Evolutionary conservation across 306 rosid species (phyloP), one percentile per base, ranked within the genome.

Genomic region (Potentilla sterilis): DNA sequence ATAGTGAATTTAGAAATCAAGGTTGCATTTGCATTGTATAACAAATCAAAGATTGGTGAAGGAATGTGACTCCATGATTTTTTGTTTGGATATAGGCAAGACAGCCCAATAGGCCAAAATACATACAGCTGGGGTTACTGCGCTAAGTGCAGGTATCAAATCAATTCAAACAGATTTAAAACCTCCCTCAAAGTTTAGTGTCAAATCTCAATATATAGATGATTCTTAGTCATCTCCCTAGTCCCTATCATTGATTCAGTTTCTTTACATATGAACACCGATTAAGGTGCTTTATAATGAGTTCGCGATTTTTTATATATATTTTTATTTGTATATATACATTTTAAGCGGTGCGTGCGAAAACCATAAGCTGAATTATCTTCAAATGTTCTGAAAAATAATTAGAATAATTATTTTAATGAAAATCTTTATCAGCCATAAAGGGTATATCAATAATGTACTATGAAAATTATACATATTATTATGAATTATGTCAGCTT

Each of bases 11-110:
- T 47, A 11, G 66, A 70, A 58, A 78, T 64, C 44, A 41, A 70
- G 75, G 81, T 77, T 74, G 49, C 37, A 65, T 76, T 63, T 71
- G 46, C 69, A 32, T 2, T n/a, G n/a, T n/a, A n/a, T n/a, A n/a
- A n/a, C n/a, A n/a, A n/a, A n/a, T n/a, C n/a, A n/a, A n/a, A n/a
- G n/a, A n/a, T n/a, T 28, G 40, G 66, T 4, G 66, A 13, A 12
- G 18, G 9, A 6, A 28, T 59, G 40, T 59, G 38, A 59, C 19
- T 4, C 62, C 64, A 58, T 3, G 37, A 21, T 58, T 10, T 28
- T 24, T 21, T 12, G 12, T 59, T 59, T 59, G 40, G 28, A 28
- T 28, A 28, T 28, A 28, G 28, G 28, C 28, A 28, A 28, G 28
- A 1, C 4, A 28, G 19, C 18, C 32, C 63, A 57, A 28, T 24